These are phyloP conservation scores for Penicillium roqueforti DNA, from an alignment of 495 filamentous ascomycete genomes.

Conservation along the genomic window DNA sequence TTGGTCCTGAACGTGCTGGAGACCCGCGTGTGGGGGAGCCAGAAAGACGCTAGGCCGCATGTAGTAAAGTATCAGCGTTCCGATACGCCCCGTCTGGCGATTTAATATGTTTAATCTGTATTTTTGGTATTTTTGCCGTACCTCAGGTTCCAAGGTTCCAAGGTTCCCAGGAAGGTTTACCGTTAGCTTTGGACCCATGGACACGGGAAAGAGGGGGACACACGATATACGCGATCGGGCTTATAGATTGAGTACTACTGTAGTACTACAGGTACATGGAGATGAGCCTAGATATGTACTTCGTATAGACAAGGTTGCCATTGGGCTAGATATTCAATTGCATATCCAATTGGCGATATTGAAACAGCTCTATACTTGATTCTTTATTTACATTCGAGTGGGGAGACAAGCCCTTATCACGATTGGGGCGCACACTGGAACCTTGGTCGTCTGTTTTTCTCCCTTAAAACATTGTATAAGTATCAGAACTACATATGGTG, in stretches of 20 bases:
- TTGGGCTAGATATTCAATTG: not conserved
- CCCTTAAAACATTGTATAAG: not conserved
- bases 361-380: not conserved
- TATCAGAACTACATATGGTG: no score
- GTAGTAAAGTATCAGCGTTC: conserved; percentile 1
- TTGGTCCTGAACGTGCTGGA: conserved; percentile 8
- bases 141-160: not conserved
- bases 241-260: no score
- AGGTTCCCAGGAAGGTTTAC: not conserved
- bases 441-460: not conserved
- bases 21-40: conserved; percentile 4
- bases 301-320: no score
- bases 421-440: not conserved
- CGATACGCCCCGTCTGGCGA: conserved; percentile 1
- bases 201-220: not conserved
- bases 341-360: not conserved
- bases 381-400: conserved; percentile 1
- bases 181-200: not conserved
- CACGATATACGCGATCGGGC: not conserved
- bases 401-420: conserved; percentile 4
- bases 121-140: not conserved
- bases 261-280: no score
- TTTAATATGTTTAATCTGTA: not conserved
- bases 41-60: no score
- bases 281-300: no score